These are phyloP conservation scores for Nigrospora oryzae DNA, from an alignment of 2,329 filamentous ascomycete species.

Conservation along the genomic window DNA sequence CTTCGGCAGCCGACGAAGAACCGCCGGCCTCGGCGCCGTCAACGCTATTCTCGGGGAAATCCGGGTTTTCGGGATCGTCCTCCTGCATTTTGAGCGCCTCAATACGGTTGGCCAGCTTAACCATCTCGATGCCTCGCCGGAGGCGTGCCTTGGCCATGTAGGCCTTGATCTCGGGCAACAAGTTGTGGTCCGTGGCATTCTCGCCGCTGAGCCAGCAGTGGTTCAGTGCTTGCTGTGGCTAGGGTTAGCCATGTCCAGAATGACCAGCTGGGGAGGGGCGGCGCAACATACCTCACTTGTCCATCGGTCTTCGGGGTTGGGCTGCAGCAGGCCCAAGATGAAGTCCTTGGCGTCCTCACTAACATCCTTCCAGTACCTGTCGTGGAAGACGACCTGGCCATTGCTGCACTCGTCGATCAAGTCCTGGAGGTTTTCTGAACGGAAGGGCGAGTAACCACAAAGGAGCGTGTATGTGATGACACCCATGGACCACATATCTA, in stretches of 20 bases:
- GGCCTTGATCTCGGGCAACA: slow-evolving; percentile 92
- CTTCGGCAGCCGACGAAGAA: slow-evolving; percentile 25
- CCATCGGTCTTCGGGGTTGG: slow-evolving; percentile 67
- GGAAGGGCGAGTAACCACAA: slow-evolving; percentile 96
- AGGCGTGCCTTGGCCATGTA: slow-evolving; percentile 89
- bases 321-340: slow-evolving; percentile 72
- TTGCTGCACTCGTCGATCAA: slow-evolving; percentile 89
- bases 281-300: slow-evolving; percentile 58
- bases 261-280: neutral
- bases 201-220: slow-evolving; percentile 88
- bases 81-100: slow-evolving; percentile 90
- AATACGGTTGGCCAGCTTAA: slow-evolving; percentile 94
- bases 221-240: slow-evolving; percentile 58
- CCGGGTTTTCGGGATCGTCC: slow-evolving; percentile 69
- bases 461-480: slow-evolving; percentile 98
- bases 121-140: slow-evolving; percentile 86
- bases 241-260: slow-evolving; percentile 1
- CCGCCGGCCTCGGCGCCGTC: slow-evolving; percentile 35
- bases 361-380: slow-evolving; percentile 97
- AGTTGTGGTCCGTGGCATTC: slow-evolving; percentile 89
- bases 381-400: slow-evolving; percentile 84
- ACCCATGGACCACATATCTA: slow-evolving; percentile 98
- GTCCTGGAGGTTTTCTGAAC: slow-evolving; percentile 86
- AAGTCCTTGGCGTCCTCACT: slow-evolving; percentile 94
- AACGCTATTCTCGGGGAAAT: slow-evolving; percentile 56